Evolutionary conservation across 768 basidiomycete genomes (phyloP).

Genomic region (Mycena rebaudengoi): DNA sequence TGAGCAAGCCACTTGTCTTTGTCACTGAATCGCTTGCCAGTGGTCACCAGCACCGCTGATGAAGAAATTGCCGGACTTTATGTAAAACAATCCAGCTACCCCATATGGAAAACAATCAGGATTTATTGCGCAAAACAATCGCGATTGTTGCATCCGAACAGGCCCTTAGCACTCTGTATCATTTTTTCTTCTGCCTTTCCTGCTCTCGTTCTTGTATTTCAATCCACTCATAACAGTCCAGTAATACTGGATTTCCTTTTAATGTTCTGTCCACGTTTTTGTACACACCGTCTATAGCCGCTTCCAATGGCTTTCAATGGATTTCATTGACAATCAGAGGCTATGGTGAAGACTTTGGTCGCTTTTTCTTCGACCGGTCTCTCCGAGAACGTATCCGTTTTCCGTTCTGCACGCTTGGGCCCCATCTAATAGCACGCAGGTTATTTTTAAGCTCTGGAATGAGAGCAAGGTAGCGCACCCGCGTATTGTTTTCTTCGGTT

Average conservation of each 20-base stretch:
- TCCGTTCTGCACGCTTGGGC: constrained; percentile 77
- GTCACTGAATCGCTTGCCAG: no score
- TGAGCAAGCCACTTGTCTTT: no score
- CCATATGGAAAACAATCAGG: no score
- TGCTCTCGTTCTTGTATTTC: no score
- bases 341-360: constrained; percentile 1
- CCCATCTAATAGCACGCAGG: constrained; percentile 60
- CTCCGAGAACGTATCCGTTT: constrained; percentile 74
- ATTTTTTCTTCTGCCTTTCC: no score
- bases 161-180: no score
- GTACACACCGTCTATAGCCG: background rate
- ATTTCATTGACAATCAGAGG: constrained; percentile 4
- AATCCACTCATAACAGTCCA: background rate
- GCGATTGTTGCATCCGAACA: no score
- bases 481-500: constrained; percentile 80
- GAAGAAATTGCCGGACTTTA: no score
- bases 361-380: constrained; percentile 42
- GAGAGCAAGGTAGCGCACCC: constrained; percentile 59
- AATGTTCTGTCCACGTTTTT: background rate
- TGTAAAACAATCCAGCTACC: no score
- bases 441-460: background rate
- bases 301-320: background rate
- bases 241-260: background rate
- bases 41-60: no score
- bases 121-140: no score